Evolutionary conservation across 163 green algal species (phyloP).

Genomic region (Scenedesmus sp.): DNA sequence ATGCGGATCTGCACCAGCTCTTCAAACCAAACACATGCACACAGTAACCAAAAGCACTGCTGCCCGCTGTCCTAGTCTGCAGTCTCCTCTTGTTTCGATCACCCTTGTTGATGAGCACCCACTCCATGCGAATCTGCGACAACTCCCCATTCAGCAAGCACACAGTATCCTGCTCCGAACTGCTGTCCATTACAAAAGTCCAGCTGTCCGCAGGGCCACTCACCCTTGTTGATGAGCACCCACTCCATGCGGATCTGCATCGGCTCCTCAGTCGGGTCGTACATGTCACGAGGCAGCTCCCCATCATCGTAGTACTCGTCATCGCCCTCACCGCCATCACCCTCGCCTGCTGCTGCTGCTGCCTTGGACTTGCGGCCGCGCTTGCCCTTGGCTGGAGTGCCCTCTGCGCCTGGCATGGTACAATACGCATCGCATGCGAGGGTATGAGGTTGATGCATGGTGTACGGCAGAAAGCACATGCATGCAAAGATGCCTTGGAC

Average conservation of each 20-base stretch:
- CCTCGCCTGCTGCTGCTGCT: constrained; percentile 14
- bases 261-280: constrained; percentile 12
- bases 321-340: background rate
- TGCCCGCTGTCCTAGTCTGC: background rate
- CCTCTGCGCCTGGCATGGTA: background rate
- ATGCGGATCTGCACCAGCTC: constrained; percentile 45
- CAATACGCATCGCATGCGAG: too few relatives aligned
- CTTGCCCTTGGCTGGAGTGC: background rate
- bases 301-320: background rate
- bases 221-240: constrained; percentile 40
- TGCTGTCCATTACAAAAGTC: too few relatives aligned
- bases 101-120: constrained; percentile 32
- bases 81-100: background rate
- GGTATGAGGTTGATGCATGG: too few relatives aligned
- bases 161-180: too few relatives aligned
- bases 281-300: constrained; percentile 14
- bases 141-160: too few relatives aligned
- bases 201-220: background rate
- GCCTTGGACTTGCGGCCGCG: constrained; percentile 4
- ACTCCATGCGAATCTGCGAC: constrained; percentile 37
- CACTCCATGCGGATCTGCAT: constrained; percentile 51
- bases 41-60: too few relatives aligned
- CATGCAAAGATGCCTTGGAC: background rate
- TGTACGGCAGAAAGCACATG: too few relatives aligned
- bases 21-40: background rate